phyloP scores from a whole-genome alignment of 2,329 filamentous ascomycete genomes.

The Gyromitra esculenta region DNA sequence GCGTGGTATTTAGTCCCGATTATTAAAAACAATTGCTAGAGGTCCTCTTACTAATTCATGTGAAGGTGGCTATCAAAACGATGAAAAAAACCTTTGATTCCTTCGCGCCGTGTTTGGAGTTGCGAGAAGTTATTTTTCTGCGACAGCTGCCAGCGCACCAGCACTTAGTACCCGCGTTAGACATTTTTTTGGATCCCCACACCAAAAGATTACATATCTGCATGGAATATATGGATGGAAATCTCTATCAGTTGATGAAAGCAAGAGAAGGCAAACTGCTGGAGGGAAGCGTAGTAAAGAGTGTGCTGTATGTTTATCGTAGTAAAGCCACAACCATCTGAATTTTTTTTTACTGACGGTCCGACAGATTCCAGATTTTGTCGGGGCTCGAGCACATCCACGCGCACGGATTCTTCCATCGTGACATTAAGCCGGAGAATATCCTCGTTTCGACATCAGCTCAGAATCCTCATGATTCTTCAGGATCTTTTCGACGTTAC shows the following conservation, averaged over 20 bases:
- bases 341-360: slow-evolving; percentile 25
- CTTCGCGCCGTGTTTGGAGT: slow-evolving; percentile 86
- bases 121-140: slow-evolving; percentile 96
- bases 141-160: slow-evolving; percentile 85
- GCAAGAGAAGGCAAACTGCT: slow-evolving; percentile 93
- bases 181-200: slow-evolving; percentile 97
- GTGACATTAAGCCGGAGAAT: slow-evolving; percentile 99
- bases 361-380: slow-evolving; percentile 80
- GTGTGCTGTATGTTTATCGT: slow-evolving; percentile 71
- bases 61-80: slow-evolving; percentile 95
- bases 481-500: slow-evolving; percentile 89
- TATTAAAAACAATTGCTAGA: slow-evolving; percentile 41
- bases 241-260: slow-evolving; percentile 99
- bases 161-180: slow-evolving; percentile 94
- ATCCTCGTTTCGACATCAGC: slow-evolving; percentile 94
- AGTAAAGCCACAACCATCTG: neutral
- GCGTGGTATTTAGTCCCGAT: slow-evolving; percentile 74
- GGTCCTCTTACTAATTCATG: slow-evolving; percentile 43
- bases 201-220: slow-evolving; percentile 96
- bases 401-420: slow-evolving; percentile 96
- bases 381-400: slow-evolving; percentile 97
- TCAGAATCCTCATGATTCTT: slow-evolving; percentile 73
- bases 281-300: slow-evolving; percentile 92
- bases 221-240: slow-evolving; percentile 99
- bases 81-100: slow-evolving; percentile 99